Base-by-base conservation (phyloP, 495 filamentous ascomycete genomes). In the Penicillium flavigenum region DNA sequence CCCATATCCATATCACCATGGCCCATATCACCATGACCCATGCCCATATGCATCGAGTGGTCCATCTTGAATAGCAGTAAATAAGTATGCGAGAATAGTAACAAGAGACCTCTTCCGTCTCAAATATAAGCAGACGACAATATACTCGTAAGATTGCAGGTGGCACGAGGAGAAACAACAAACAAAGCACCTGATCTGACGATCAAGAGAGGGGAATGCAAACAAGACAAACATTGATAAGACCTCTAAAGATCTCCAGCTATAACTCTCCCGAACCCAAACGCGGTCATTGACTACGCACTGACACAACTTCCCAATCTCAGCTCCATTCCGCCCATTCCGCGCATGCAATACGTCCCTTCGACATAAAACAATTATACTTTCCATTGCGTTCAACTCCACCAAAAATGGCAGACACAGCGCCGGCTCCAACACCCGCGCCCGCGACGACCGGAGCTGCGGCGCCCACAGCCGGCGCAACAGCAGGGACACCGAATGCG, bases 1-100 rank as follows among this genome's bases (percentile, higher is more conserved):
- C 76, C 82, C 75, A 85, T 83, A 63, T 80, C 79, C 77, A 86
- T 85, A 53, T 39, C 49, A 26, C 70, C 68, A 59, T 83, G 76
- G 48, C 75, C 77, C 69, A 74, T 76, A 54, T 69, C 59, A 16
- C 60, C 63, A 46, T 76, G 72, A 51, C 67, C 69, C 74, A 77
- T 76, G 45, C 72, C 69, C 74, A 76, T 77, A 51, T 75, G 72
- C 75, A 76, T 77, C 24, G 67, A 66, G 45, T 76, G 71, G 48
- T 76, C 69, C 67, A 72, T 76, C 19, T 48, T 60, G 45, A 46
- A 20, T 6, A 50, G 2, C 5, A 27, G 50, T 16, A 51, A 20
- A 6, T 3, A 49, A 48, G n/a, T 50, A 34, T 26, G 2, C 36
- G 4, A 17, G 36, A 5, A 42, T 11, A 17, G 27, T 9, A 42